Evolutionary conservation across 805 yeast species (phyloP), one percentile per base, ranked within the genome.

Genomic region (Ogataea populi-albae): DNA sequence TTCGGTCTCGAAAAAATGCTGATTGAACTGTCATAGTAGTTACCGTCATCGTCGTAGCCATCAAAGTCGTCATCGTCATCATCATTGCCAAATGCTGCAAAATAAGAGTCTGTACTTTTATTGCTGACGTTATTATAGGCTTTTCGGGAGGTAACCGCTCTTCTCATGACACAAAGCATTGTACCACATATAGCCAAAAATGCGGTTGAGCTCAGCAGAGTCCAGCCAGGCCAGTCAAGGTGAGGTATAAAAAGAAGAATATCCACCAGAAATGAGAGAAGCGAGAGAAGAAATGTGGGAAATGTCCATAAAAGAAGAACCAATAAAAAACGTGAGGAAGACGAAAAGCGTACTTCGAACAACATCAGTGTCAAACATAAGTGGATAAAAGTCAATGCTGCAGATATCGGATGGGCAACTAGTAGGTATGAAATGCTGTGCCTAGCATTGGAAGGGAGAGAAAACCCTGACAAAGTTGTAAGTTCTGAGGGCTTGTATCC

Each of bases 201-300:
- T 2, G 82, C 73, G 0, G 93, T 75, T 1, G 91, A 75, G 0
- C 77, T 77, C 17, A 89, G 63, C 40, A 85, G 73, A 33, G 83
- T 64, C 97, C 97, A 91, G 17, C 96, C 96, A 29, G 81, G 73
- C 79, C 87, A 88, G 35, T 77, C 71, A 36, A 91, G 62, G 52
- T 79, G 77, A 2, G 89, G 85, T 2, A 81, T 71, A 50, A 91
- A 91, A 33, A 91, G 59, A 26, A 89, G 59, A 24, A 89, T 74
- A 56, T 91, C 98, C 3, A 86, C 86, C 40, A 89, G 63, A 46
- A 91, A 85, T 5, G 89, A 80, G 34, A 91, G 65, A 32, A 89
- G 61, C 1, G 85, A 66, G 26, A 83, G 66, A 38, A 89, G 54
- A 49, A 88, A 86, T 0, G 87, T 68, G 2, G 87, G 79, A 27